Evolutionary conservation across 495 filamentous ascomycete genomes (phyloP), one percentile per base, ranked within the genome.

Genomic region (Evernia prunastri): DNA sequence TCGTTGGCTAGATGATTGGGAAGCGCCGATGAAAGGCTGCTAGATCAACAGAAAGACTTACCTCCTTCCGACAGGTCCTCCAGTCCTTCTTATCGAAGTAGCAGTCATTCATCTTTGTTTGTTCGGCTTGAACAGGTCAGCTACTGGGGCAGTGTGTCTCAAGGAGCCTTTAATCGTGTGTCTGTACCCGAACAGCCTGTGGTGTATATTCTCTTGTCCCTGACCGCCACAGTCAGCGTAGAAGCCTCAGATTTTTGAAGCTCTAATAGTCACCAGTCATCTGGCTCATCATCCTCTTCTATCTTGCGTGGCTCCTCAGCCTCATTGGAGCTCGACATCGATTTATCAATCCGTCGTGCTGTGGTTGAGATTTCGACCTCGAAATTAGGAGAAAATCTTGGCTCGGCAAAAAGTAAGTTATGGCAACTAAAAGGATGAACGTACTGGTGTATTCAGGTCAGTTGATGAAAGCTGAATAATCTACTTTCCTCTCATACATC

Each of bases 11-110:
- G 27, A n/a, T 54, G 15, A 33, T 54, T 29, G 18, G 27, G 51
- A 29, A 10, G 4, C 37, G 27, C 57, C 23, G 23, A 3, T 23
- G 13, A 36, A 37, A 29, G 51, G 25, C 35, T 31, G 23, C 29
- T 36, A 18, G 37, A 56, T 36, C 10, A 36, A 47, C 20, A 20
- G n/a, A 61, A 60, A 56, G 62, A 73, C 90, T 80, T 75, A 95
- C 94, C 85, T 96, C 93, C 61, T 87, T 79, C 72, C 88, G 90
- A 75, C 94, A 98, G 63, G 81, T 77, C 69, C 94, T 82, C 94
- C 94, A 98, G 74, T 98, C 94, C 74, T 92, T 96, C 81, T 93
- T 97, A 25, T 91, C 89, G 74, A 84, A 96, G 72, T 92, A 97
- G 75, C 94, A 98, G 75, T 97, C 89, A 58, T 90, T 96, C 87